Base-by-base conservation (phyloP, 139 green algal species). In the Tetraselmis striata region DNA sequence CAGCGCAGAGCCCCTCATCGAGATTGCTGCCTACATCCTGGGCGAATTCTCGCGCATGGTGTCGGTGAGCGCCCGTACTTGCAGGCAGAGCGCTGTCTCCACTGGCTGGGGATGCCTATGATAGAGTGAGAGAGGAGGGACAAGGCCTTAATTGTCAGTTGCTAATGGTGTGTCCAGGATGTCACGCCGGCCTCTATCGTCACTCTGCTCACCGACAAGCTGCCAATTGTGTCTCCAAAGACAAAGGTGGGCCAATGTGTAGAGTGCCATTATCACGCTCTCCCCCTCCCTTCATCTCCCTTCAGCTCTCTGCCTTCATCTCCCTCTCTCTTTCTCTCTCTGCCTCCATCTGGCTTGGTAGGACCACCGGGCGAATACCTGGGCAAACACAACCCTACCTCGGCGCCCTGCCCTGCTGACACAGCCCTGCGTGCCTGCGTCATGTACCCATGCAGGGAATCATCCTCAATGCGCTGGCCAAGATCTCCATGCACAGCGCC, bases 11-110 rank as follows among this genome's bases (percentile, higher is more conserved):
- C 86, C 90, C 2, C 83, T 97, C 31, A 82, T 98, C 23, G 92
- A 87, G 80, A 90, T 88, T 24, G 93, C 90, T 0, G 94, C 87
- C 24, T 98, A 96, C 86, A 67, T 98, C 22, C 85, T 99, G 78
- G 96, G 96, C 22, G 96, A 99, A 88, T 97, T 95, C 81, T 93
- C 95, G 1, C 87, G 87, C 25, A 84, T 93, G 30, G 84, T 98
- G 2, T 18, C 11, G 27, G 32, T 31, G n/a, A n/a, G n/a, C n/a
- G n/a, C n/a, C n/a, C n/a, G n/a, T n/a, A n/a, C n/a, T n/a, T n/a
- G n/a, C n/a, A n/a, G n/a, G n/a, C n/a, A n/a, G n/a, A n/a, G n/a
- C n/a, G n/a, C n/a, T n/a, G n/a, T n/a, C n/a, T n/a, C n/a, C n/a
- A n/a, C n/a, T n/a, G n/a, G n/a, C n/a, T n/a, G n/a, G n/a, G n/a